Evolutionary conservation across 192 early-diverging fungal genomes (phyloP).

Genomic region (Entophlyctis luteolus): DNA sequence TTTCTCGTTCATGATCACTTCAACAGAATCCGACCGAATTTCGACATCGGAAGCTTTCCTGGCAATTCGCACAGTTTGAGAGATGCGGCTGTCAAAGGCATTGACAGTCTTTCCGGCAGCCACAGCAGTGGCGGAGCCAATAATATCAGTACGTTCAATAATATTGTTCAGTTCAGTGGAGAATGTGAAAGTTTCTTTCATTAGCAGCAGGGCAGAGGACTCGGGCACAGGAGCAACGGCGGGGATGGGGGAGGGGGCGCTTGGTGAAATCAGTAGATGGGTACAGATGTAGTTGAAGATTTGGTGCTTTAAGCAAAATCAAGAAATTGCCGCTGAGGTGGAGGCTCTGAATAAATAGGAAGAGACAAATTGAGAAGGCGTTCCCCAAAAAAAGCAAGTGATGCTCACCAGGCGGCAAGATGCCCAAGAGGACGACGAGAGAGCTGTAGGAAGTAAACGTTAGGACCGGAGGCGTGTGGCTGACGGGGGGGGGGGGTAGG

Average conservation of each 20-base stretch:
- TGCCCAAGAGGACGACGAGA: conserved; percentile 8
- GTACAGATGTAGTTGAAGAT: background rate
- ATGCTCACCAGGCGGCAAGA: conserved; percentile 24
- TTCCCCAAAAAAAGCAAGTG: background rate
- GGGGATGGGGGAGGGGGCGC: background rate
- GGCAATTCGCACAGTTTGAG: background rate
- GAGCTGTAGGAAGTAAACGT: background rate
- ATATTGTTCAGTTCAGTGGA: conserved; percentile 6
- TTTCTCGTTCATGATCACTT: conserved; percentile 26
- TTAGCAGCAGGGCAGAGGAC: background rate
- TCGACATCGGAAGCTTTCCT: background rate
- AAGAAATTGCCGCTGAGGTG: conserved; percentile 25
- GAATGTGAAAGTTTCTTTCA: conserved; percentile 9
- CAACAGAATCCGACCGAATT: conserved; percentile 25
- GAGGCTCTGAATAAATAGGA: conserved; percentile 14
- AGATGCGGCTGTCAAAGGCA: background rate
- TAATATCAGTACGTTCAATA: background rate
- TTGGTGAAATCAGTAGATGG: background rate
- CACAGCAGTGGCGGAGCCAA: background rate
- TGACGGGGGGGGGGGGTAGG: background rate
- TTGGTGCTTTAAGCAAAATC: background rate
- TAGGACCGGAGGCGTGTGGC: background rate
- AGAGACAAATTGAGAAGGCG: background rate
- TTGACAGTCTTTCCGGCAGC: background rate
- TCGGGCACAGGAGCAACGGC: background rate